A percentile compares a stretch with the other conserved stretches of the same genome.
Evolutionary conservation across 805 yeast species (phyloP).

Genomic region (Cyberlindnera euphorbiae): DNA sequence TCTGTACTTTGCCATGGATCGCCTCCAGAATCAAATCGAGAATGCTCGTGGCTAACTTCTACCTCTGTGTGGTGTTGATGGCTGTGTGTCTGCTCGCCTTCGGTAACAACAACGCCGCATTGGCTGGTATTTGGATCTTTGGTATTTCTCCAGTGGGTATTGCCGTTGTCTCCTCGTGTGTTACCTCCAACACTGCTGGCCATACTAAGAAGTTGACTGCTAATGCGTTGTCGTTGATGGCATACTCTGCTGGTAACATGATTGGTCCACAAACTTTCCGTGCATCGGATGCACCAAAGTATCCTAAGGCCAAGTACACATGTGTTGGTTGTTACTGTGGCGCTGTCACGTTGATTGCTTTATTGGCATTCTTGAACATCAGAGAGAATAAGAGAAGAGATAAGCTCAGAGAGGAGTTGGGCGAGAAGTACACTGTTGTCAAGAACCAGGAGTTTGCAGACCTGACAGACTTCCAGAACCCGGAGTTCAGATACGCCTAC

Average conservation of each 20-base stretch:
- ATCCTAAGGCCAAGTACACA: constrained; percentile 45
- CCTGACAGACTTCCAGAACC: constrained; percentile 50
- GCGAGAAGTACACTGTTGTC: constrained; percentile 15
- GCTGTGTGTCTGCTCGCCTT: constrained; percentile 32
- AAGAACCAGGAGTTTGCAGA: constrained; percentile 37
- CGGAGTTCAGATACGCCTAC: constrained; percentile 43
- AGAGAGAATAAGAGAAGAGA: constrained; percentile 37
- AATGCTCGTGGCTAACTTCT: constrained; percentile 6
- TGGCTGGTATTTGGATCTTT: constrained; percentile 29
- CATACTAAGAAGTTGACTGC: constrained; percentile 12
- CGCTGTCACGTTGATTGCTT: background rate
- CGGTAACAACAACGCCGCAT: constrained; percentile 25
- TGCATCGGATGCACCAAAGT: constrained; percentile 51
- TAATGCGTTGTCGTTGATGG: constrained; percentile 11
- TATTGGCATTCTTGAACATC: constrained; percentile 24
- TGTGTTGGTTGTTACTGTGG: constrained; percentile 8
- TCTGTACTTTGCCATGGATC: constrained; percentile 11
- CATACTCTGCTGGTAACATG: constrained; percentile 26
- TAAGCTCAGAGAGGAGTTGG: constrained; percentile 16
- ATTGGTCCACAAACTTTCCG: constrained; percentile 72
- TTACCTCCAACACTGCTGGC: constrained; percentile 22
- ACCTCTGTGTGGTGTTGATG: constrained; percentile 5
- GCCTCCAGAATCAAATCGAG: constrained; percentile 3
- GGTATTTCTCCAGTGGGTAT: constrained; percentile 25
- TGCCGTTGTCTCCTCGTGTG: constrained; percentile 12